Conservation (phyloP, 441 rosid genomes). For the Jatropha podagrica region DNA sequence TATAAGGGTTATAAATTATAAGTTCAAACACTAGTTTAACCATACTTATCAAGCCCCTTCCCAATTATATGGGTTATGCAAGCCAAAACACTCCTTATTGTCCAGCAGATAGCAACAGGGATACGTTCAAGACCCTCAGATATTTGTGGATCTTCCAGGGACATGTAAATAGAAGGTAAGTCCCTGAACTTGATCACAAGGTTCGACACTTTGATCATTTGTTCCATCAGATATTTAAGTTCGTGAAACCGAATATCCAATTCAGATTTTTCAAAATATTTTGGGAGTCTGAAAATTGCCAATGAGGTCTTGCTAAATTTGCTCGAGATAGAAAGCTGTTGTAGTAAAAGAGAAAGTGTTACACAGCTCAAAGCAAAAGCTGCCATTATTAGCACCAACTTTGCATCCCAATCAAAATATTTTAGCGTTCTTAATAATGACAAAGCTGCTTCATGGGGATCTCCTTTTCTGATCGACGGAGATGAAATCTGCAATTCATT, state of each 20-base stretch:
- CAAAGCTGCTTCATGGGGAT: conserved; percentile 64
- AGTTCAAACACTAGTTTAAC: too few relatives aligned
- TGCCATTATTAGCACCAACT: conserved; percentile 73
- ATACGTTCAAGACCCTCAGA: conserved; percentile 43
- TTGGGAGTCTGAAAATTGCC: conserved; percentile 63
- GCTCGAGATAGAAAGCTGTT: conserved; percentile 54
- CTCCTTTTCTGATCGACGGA: conserved; percentile 60
- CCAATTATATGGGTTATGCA: conserved; percentile 57
- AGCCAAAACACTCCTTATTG: conserved; percentile 62
- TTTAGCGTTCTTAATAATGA: conserved; percentile 60
- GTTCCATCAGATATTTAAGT: conserved; percentile 50
- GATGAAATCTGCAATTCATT: conserved; percentile 47
- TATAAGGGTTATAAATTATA: too few relatives aligned
- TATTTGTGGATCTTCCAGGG: conserved; percentile 38
- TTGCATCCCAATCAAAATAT: conserved; percentile 78
- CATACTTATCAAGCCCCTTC: conserved; percentile 57
- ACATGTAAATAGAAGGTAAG: conserved; percentile 59
- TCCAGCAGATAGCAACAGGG: conserved; percentile 83
- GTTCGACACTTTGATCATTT: conserved; percentile 57
- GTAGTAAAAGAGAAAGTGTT: conserved; percentile 83
- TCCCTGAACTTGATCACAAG: conserved; percentile 60
- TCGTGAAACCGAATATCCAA: conserved; percentile 19
- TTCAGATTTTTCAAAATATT: conserved; percentile 42
- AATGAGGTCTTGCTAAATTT: conserved; percentile 65
- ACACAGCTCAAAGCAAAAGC: conserved; percentile 88